Percentiles rank a stretch among this genome's conserved stretches.
Conservation (phyloP, 495 filamentous ascomycete genomes). For the Amorphotheca resinae region DNA sequence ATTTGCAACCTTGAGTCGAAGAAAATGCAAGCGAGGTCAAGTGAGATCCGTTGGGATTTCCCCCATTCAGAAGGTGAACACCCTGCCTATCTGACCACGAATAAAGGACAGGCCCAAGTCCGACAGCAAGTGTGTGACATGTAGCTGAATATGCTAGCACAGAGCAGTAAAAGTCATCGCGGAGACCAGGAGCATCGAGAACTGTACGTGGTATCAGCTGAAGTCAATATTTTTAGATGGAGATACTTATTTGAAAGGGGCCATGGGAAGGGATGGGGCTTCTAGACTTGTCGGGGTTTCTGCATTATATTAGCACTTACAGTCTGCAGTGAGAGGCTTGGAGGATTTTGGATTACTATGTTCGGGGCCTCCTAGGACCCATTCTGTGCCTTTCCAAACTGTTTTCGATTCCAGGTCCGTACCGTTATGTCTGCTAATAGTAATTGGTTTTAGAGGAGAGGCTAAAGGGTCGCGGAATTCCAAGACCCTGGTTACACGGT, state of each 20-base stretch:
- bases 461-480: conserved; percentile 23
- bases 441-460: conserved; percentile 10
- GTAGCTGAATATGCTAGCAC: conserved; percentile 72
- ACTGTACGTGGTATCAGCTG: conserved; percentile 33
- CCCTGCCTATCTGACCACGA: conserved; percentile 71
- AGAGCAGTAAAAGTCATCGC: conserved; percentile 95
- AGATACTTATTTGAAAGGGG: conserved; percentile 61
- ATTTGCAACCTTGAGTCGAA: conserved; percentile 58
- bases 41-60: conserved; percentile 28
- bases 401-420: conserved; percentile 26
- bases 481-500: conserved; percentile 50
- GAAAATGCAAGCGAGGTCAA: conserved; percentile 84
- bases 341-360: conserved; percentile 1
- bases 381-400: conserved; percentile 9
- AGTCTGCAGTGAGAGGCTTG: background rate
- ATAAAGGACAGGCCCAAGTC: conserved; percentile 61
- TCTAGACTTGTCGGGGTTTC: conserved; percentile 9
- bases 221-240: background rate
- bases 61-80: conserved; percentile 33
- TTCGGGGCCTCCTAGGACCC: conserved; percentile 1
- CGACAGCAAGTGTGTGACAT: conserved; percentile 68
- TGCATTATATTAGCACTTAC: conserved; percentile 4
- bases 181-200: conserved; percentile 73
- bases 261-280: conserved; percentile 41
- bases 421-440: background rate